Conservation (phyloP, 2,329 filamentous ascomycete species). For the Epichloe gansuensis region DNA sequence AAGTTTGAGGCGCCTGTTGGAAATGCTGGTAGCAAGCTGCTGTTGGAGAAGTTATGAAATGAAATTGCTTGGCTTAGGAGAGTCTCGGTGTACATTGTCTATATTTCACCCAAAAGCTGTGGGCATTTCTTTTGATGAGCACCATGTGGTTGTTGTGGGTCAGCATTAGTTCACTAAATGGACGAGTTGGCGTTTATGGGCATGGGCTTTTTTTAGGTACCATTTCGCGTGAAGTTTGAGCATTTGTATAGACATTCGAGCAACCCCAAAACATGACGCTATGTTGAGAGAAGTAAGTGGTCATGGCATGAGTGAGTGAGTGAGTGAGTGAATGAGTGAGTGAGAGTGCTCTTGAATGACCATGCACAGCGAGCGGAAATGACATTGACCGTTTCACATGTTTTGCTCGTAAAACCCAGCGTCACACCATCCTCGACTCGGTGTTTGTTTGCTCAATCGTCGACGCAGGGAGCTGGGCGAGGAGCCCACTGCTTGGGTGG, state of each 20-base stretch:
- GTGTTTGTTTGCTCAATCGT: neutral
- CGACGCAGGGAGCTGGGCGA: neutral
- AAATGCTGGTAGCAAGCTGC: slow-evolving; percentile 48
- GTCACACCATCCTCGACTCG: neutral
- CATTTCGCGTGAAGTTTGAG: neutral
- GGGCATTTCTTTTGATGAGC: neutral
- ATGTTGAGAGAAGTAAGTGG: too few relatives aligned
- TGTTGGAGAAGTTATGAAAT: slow-evolving; percentile 43
- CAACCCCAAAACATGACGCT: too few relatives aligned
- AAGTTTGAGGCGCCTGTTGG: slow-evolving; percentile 35
- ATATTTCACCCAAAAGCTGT: neutral
- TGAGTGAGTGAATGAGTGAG: neutral
- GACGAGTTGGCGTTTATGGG: slow-evolving; percentile 1
- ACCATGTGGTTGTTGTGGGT: neutral
- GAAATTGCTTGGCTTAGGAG: slow-evolving; percentile 7
- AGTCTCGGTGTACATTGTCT: neutral
- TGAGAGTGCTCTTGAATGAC: neutral
- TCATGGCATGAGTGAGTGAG: too few relatives aligned
- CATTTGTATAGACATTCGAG: neutral
- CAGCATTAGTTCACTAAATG: neutral
- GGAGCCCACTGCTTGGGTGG: too few relatives aligned
- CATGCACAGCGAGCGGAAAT: neutral
- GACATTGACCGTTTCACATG: neutral
- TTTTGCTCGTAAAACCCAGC: neutral
- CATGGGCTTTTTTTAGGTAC: neutral